phyloP scores from a whole-genome alignment of 2,329 filamentous ascomycete species.

The Pseudocercospora vitis region DNA sequence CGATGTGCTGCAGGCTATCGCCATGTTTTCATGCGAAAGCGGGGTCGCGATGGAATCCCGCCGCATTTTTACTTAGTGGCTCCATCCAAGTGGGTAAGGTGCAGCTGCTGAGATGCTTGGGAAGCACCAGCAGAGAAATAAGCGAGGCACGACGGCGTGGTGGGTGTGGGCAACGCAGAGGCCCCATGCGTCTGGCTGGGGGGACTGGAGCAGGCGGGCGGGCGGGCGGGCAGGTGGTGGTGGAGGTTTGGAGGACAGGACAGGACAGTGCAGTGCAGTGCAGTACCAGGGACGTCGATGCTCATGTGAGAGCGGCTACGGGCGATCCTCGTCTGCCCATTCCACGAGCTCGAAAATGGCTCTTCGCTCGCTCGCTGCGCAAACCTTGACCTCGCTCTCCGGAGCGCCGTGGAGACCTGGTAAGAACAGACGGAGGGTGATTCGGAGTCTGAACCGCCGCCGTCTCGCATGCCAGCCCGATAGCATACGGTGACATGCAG shows the following conservation, averaged over 20 bases:
- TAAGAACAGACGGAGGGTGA: too few species aligned
- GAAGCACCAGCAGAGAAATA: background rate
- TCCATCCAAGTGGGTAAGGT: slow-evolving; percentile 1
- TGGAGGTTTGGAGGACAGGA: background rate
- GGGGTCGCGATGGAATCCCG: background rate
- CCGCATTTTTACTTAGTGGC: background rate
- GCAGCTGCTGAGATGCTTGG: background rate
- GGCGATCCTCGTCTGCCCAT: background rate
- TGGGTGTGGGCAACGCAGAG: too few species aligned
- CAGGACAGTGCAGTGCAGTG: background rate
- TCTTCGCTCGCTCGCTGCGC: background rate
- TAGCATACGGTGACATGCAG: too few species aligned
- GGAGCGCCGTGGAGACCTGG: background rate
- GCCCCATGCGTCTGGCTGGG: too few species aligned
- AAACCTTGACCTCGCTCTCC: background rate
- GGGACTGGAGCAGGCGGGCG: too few species aligned
- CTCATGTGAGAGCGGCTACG: background rate
- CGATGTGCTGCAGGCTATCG: slow-evolving; percentile 1
- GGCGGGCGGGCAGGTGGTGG: background rate
- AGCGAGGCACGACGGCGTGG: too few species aligned
- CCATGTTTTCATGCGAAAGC: background rate
- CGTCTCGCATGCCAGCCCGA: background rate
- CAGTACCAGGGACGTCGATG: background rate
- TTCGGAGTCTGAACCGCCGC: background rate
- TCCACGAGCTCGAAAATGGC: slow-evolving; percentile 3